These are phyloP conservation scores for Asterella californica DNA, from an alignment of 225 moss, liverwort and hornwort genomes.

Conservation along the genomic window DNA sequence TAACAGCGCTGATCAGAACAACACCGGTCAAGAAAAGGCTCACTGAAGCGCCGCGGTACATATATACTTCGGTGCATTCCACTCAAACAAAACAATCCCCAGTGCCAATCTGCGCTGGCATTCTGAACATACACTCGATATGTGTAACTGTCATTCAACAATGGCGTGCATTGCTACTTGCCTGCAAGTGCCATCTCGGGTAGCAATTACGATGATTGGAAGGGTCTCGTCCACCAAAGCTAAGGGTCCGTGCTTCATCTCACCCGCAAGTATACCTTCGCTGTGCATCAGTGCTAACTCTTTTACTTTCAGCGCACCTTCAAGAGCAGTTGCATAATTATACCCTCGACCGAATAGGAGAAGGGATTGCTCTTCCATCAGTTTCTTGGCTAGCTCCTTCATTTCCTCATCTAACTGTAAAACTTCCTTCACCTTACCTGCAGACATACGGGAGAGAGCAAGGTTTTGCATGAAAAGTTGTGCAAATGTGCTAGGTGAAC, in stretches of 20 bases:
- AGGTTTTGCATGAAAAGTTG: neutral
- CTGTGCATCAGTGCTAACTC: constrained; percentile 99
- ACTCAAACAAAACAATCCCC: neutral
- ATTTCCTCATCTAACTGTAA: constrained; percentile 73
- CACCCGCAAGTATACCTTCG: constrained; percentile 97
- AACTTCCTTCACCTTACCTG: constrained; percentile 81
- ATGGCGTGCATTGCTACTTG: constrained; percentile 20
- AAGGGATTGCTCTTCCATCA: constrained; percentile 92
- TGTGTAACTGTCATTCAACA: neutral
- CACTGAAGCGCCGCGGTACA: neutral
- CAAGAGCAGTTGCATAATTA: constrained; percentile 94
- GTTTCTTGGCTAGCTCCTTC: constrained; percentile 76
- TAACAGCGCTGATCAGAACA: neutral
- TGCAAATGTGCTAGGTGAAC: neutral
- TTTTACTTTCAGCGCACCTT: constrained; percentile 97
- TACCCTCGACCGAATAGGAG: constrained; percentile 94
- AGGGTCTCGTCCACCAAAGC: constrained; percentile 97
- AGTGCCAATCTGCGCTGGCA: neutral
- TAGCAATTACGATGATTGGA: constrained; percentile 92
- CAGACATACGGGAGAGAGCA: constrained; percentile 3
- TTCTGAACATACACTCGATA: neutral
- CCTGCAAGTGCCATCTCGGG: constrained; percentile 97
- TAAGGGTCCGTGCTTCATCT: constrained; percentile 98
- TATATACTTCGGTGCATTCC: neutral
- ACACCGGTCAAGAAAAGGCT: neutral